Evolutionary conservation across 768 basidiomycete species (phyloP).

Genomic region (Candolleomyces efflorescens): DNA sequence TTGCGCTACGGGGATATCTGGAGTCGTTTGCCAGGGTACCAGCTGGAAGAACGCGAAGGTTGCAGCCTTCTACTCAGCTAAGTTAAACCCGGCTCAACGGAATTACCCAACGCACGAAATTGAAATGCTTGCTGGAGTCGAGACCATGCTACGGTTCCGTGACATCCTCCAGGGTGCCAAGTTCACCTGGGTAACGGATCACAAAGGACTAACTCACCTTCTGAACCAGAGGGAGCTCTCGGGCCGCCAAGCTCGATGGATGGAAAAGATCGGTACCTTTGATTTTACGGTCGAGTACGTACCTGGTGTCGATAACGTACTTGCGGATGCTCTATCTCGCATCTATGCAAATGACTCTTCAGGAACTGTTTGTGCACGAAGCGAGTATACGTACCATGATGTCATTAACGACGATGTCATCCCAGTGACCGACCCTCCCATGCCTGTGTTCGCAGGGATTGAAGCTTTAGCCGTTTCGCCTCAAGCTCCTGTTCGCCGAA

Average conservation of each 20-base stretch:
- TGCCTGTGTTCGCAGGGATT: conserved; percentile 8
- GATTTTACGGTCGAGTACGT: conserved; percentile 17
- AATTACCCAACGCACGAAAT: conserved; percentile 38
- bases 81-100: conserved; percentile 30
- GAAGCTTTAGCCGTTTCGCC: conserved; percentile 1
- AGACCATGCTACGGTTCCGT: conserved; percentile 24
- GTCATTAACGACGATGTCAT: conserved; percentile 12
- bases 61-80: conserved; percentile 31
- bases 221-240: conserved; percentile 28
- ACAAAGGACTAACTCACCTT: conserved; percentile 23
- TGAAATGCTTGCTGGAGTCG: conserved; percentile 32
- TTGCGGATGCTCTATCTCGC: conserved; percentile 28
- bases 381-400: conserved; percentile 18
- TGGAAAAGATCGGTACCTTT: conserved; percentile 23
- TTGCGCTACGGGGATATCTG: conserved; percentile 24
- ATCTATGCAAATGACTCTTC: conserved; percentile 18
- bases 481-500: background rate
- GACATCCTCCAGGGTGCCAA: conserved; percentile 25
- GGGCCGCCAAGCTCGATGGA: conserved; percentile 30
- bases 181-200: conserved; percentile 28
- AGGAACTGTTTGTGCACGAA: conserved; percentile 11
- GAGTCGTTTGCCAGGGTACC: conserved; percentile 19
- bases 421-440: background rate
- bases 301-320: conserved; percentile 22
- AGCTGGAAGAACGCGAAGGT: conserved; percentile 20